Evolutionary conservation across 805 yeast genomes (phyloP).

Genomic region (Candida vaughaniae): DNA sequence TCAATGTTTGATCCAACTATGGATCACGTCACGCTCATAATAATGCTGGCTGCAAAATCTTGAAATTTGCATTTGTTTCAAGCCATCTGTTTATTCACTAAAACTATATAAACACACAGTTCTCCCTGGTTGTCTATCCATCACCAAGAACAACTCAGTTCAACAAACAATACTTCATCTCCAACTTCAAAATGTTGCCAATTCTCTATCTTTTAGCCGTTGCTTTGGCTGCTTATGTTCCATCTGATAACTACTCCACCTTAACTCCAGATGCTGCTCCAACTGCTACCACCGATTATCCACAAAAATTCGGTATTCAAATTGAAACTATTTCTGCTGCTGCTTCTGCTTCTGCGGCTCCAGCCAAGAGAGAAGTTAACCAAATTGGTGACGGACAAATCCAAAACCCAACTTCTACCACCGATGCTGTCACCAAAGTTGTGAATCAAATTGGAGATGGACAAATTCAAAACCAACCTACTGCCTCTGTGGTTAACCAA

Average conservation of each 20-base stretch:
- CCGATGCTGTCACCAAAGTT: constrained; percentile 17
- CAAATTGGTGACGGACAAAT: constrained; percentile 43
- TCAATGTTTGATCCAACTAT: neutral
- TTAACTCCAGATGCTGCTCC: constrained; percentile 61
- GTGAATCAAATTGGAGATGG: constrained; percentile 29
- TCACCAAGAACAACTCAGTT: neutral
- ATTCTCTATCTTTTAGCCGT: constrained; percentile 12
- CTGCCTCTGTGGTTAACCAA: constrained; percentile 31
- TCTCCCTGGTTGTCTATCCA: neutral
- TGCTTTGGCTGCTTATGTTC: constrained; percentile 61
- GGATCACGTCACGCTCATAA: constrained; percentile 2
- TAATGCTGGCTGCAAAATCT: constrained; percentile 5
- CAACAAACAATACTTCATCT: neutral
- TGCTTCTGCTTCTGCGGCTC: constrained; percentile 24
- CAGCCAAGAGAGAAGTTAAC: constrained; percentile 39
- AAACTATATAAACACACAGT: neutral
- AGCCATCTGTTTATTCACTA: constrained; percentile 7
- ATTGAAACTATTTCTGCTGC: constrained; percentile 47
- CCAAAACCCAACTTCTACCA: constrained; percentile 34
- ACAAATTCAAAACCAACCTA: constrained; percentile 31
- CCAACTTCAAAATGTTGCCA: constrained; percentile 8
- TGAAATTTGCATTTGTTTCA: neutral
- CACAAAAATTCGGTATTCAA: constrained; percentile 65
- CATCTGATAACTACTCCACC: constrained; percentile 68
- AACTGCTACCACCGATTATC: constrained; percentile 49